Base-by-base conservation (phyloP, 1,284 basidiomycete species). In the Melampsora americana region DNA sequence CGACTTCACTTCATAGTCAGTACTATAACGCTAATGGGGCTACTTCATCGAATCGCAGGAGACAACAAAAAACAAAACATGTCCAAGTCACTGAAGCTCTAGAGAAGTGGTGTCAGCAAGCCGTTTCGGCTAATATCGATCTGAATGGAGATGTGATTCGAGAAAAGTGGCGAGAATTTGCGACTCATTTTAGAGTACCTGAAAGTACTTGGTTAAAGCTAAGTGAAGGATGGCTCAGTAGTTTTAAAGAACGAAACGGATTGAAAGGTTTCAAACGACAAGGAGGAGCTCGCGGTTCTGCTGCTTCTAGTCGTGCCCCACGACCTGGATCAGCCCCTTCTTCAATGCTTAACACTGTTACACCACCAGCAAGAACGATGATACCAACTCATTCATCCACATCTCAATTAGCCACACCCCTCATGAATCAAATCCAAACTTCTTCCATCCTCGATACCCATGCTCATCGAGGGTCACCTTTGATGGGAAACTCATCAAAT, bases 61-160 rank as follows among this genome's bases (percentile, higher is more conserved):
- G 67, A 32, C 67, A 69, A n/a, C 67, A 69, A 59, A 69, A 69
- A n/a, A 69, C 67, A 1, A 69, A 69, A 42, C 67, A 69, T 50
- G 67, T 69, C 3, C 67, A 69, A 39, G 67, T 69, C 12, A 69
- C 67, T 30, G 67, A 69, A 39, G 67, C 67, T 39, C 39, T 69
- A 16, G 68, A 69, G 39, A 61, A 69, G 60, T 69, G 68, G 68
- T 61, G 56, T 23, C 68, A 69, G 11, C 28, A 69, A 16, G 56
- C 68, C 5, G 56, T 69, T 23, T 16, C 2, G 2, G 50, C 53
- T 23, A 60, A 61, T 32, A 7, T 69, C 23, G 68, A 61, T 28
- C 12, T 69, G 0, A 69, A 61, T 28, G 68, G 68, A 9, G 68
- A 69, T 39, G 32, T 69, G 16, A 60, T 69, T 23, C 53, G 68